Conservation (phyloP, 331 rosid genomes). For the Quercus phellos region DNA sequence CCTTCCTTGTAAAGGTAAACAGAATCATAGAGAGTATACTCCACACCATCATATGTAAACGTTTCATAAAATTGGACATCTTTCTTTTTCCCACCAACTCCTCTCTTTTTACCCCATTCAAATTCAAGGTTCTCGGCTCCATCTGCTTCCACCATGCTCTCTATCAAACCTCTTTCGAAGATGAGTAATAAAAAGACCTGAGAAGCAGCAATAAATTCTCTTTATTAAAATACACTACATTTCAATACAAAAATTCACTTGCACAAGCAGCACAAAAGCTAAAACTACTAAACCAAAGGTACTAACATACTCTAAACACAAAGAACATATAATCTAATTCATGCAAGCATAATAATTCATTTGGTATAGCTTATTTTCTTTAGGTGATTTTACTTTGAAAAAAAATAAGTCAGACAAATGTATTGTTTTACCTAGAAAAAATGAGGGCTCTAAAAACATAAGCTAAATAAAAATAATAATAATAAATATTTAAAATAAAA, state of each 20-base stretch:
- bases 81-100: constrained; percentile 47
- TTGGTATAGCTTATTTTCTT: no score
- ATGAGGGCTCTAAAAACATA: no score
- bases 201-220: not conserved
- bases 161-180: constrained; percentile 13
- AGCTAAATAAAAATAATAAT: no score
- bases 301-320: not conserved
- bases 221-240: not conserved
- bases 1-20: constrained; percentile 65
- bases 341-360: no score
- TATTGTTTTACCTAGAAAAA: no score
- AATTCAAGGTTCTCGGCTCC: constrained; percentile 38
- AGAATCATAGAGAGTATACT: constrained; percentile 57
- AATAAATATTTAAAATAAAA: no score
- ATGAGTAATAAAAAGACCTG: constrained; percentile 6
- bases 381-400: no score
- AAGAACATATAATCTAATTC: not conserved
- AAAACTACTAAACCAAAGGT: not conserved
- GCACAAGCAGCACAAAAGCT: not conserved
- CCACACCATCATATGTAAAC: constrained; percentile 61
- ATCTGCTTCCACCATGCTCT: constrained; percentile 42
- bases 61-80: constrained; percentile 58
- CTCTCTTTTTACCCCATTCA: constrained; percentile 57
- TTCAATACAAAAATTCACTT: not conserved
- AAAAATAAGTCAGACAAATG: no score